Evolutionary conservation across 441 rosid species (phyloP), one percentile per base, ranked within the genome.

Genomic region (Euphorbia corollata): DNA sequence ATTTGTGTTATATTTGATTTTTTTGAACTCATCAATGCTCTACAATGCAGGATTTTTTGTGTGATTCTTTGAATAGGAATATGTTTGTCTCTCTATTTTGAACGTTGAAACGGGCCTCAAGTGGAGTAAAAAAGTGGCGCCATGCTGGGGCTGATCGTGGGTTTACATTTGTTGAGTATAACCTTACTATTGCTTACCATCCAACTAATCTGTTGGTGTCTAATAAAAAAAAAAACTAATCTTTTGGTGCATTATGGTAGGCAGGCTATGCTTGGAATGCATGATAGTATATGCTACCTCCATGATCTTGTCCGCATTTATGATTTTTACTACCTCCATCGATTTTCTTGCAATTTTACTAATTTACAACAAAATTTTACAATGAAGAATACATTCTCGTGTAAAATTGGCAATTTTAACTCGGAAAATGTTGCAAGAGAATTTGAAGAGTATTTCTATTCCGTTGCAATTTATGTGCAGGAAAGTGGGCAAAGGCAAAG

Each of bases 141-240:
- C 97, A 96, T 3, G 92, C 74, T 1, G 88, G 93, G 72, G 96
- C 97, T 6, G 99, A 93, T 79, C 91, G 97, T 19, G 99, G 97
- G 18, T 91, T 86, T 71, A 91, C 96, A 0, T 91, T 89, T 81
- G 75, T 83, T 75, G 74, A 19, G 1, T 86, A 87, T 71, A 93
- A 93, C 77, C 82, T 93, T 16, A 93, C 96, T 13, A 83, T 93
- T 75, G 91, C 99, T 0, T 93, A 93, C 74, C 99, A 93, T 74
- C 81, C 95, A 65, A 93, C 99, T 0, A 93, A 89, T 82, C 93
- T 93, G 18, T 75, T 93, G 80, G 95, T 84, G 3, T n/a, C n/a
- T n/a, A n/a, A n/a, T n/a, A n/a, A n/a, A n/a, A n/a, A n/a, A n/a
- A n/a, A n/a, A 95, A 65, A 93, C 99, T 0, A 93, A 89, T 82